These are phyloP conservation scores for Populus euphratica DNA, from an alignment of 345 rosid genomes.

Conservation along the genomic window DNA sequence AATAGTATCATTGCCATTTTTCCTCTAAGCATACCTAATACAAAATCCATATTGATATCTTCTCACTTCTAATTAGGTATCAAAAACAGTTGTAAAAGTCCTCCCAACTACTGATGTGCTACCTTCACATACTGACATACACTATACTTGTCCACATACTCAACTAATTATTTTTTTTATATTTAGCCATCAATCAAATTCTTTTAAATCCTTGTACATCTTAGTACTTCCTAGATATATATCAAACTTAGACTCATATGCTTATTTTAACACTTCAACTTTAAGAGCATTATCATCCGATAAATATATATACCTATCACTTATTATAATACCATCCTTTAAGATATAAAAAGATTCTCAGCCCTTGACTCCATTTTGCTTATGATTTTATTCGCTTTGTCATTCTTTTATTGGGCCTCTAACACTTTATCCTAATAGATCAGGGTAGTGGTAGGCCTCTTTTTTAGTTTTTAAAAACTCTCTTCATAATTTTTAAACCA, in stretches of 20 bases:
- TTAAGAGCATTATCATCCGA: too few relatives aligned
- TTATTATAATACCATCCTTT: too few relatives aligned
- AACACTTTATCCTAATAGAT: too few relatives aligned
- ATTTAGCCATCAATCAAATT: neutral
- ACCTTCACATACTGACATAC: neutral
- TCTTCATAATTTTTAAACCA: too few relatives aligned
- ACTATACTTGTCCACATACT: neutral
- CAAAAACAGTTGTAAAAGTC: too few relatives aligned
- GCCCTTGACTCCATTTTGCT: too few relatives aligned
- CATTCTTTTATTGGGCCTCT: too few relatives aligned
- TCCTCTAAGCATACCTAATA: neutral
- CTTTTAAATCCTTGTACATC: neutral
- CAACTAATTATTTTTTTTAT: neutral
- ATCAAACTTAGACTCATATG: neutral
- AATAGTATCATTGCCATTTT: neutral
- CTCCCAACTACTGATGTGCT: neutral
- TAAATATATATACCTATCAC: too few relatives aligned
- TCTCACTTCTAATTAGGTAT: neutral
- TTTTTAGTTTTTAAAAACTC: too few relatives aligned
- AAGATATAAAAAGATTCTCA: too few relatives aligned
- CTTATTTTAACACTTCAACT: neutral
- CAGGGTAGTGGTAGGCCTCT: too few relatives aligned
- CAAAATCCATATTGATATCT: neutral
- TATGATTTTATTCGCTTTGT: too few relatives aligned
- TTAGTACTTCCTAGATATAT: neutral